phyloP scores from a whole-genome alignment of 768 basidiomycete genomes.

The Crucibulum laeve region DNA sequence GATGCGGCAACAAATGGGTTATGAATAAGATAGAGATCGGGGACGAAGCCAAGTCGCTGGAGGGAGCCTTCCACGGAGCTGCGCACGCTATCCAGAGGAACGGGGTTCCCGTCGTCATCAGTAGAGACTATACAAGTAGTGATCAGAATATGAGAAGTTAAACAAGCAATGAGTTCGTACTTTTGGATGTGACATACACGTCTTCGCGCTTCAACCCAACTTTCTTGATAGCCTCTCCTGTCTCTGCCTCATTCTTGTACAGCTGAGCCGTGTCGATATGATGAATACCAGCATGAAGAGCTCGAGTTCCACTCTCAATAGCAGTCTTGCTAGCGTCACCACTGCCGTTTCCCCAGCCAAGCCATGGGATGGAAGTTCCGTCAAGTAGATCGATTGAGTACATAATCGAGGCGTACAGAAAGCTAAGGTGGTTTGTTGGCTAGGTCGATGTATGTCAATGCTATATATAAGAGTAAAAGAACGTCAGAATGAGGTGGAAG shows the following conservation, averaged over 20 bases:
- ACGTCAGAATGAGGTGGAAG: no score
- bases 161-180: constrained; percentile 18
- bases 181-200: constrained; percentile 47
- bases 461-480: no score
- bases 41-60: constrained; percentile 39
- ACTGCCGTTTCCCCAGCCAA: constrained; percentile 46
- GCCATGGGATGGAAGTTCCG: constrained; percentile 38
- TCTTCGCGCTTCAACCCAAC: constrained; percentile 29
- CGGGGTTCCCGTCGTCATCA: constrained; percentile 12
- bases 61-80: constrained; percentile 39
- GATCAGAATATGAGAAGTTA: background rate
- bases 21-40: constrained; percentile 56
- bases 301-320: constrained; percentile 20
- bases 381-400: constrained; percentile 24
- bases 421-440: no score
- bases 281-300: constrained; percentile 36
- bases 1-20: constrained; percentile 22
- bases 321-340: constrained; percentile 26
- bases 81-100: constrained; percentile 28
- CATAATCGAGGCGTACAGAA: no score
- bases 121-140: constrained; percentile 7
- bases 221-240: constrained; percentile 31
- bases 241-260: constrained; percentile 40
- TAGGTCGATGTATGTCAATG: no score
- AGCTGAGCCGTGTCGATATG: constrained; percentile 51